A percentile compares a stretch with the other conserved stretches of the same genome.
These are phyloP conservation scores for Pseudogymnoascus sp. DNA, from an alignment of 2,329 filamentous ascomycete species.

Conservation along the genomic window DNA sequence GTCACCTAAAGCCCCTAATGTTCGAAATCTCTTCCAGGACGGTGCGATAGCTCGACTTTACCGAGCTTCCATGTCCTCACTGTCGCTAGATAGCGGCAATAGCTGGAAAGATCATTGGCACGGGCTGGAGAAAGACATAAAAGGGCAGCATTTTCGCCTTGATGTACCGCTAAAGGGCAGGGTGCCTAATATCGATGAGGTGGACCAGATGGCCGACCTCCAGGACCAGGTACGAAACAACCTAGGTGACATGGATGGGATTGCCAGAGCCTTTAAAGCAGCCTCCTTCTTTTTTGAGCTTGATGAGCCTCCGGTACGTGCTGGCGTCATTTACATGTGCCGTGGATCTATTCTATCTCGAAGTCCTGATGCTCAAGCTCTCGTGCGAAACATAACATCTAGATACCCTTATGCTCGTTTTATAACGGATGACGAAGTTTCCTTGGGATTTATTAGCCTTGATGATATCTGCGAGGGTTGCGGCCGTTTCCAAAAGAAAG, in stretches of 20 bases:
- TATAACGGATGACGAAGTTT: slow-evolving; percentile 10
- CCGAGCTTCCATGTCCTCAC: slow-evolving; percentile 19
- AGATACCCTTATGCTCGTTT: slow-evolving; percentile 15
- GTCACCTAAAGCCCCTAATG: slow-evolving; percentile 15
- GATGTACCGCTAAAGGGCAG: slow-evolving; percentile 17
- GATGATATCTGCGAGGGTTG: slow-evolving; percentile 18
- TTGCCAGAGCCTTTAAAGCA: slow-evolving; percentile 15
- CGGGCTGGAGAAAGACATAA: slow-evolving; percentile 17
- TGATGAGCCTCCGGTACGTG: slow-evolving; percentile 8
- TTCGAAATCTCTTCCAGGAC: slow-evolving; percentile 18
- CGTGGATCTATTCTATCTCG: slow-evolving; percentile 18
- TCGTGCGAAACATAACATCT: slow-evolving; percentile 14
- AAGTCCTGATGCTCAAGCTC: slow-evolving; percentile 14
- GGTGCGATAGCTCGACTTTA: slow-evolving; percentile 16
- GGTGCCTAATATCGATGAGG: slow-evolving; percentile 18
- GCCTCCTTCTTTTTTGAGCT: slow-evolving; percentile 23
- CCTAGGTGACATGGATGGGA: slow-evolving; percentile 13
- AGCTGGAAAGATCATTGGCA: slow-evolving; percentile 20
- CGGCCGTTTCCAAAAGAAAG: slow-evolving; percentile 17
- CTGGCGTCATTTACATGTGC: slow-evolving; percentile 16
- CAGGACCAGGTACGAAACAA: slow-evolving; percentile 15
- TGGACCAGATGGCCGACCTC: slow-evolving; percentile 17
- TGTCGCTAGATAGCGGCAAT: slow-evolving; percentile 18
- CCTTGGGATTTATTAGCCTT: slow-evolving; percentile 13
- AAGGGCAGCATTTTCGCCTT: slow-evolving; percentile 18